phyloP scores from a whole-genome alignment of 2,329 filamentous ascomycete species.

The Cryphonectria nitschkei region DNA sequence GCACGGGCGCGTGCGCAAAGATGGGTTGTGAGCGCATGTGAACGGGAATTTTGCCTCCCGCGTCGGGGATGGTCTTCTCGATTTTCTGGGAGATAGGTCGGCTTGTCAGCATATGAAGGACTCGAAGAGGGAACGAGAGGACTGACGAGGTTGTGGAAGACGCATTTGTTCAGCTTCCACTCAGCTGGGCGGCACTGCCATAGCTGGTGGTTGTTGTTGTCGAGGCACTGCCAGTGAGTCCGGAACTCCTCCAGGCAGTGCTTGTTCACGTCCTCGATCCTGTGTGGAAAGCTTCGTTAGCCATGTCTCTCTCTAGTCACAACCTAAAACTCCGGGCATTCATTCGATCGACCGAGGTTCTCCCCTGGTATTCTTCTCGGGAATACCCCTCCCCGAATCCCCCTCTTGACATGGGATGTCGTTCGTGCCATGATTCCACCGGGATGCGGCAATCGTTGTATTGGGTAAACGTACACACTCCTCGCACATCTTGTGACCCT shows the following conservation, averaged over 20 bases:
- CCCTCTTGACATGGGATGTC: neutral
- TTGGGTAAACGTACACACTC: constrained; percentile 76
- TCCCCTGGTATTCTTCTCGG: constrained; percentile 3
- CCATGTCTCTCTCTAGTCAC: neutral
- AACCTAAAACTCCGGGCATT: neutral
- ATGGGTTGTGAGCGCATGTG: constrained; percentile 71
- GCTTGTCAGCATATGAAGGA: neutral
- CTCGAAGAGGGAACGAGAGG: neutral
- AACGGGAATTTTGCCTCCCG: constrained; percentile 72
- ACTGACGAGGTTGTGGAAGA: constrained; percentile 92
- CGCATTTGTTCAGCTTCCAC: constrained; percentile 91
- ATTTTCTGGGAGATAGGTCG: constrained; percentile 60
- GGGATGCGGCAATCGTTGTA: neutral
- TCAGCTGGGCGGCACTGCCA: constrained; percentile 93
- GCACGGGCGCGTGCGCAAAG: constrained; percentile 51
- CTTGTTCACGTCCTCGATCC: constrained; percentile 94
- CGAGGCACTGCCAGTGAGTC: constrained; percentile 91
- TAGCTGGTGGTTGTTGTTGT: constrained; percentile 96
- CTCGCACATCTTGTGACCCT: constrained; percentile 95
- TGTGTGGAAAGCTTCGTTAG: constrained; percentile 43
- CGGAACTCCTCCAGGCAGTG: constrained; percentile 91
- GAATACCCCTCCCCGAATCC: neutral
- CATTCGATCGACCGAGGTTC: neutral
- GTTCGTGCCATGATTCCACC: neutral
- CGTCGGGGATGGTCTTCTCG: constrained; percentile 78